A percentile compares a stretch with the other conserved stretches of the same genome.
These are phyloP conservation scores for Sclerotinia nivalis DNA, from an alignment of 2,329 filamentous ascomycete species.

Conservation along the genomic window DNA sequence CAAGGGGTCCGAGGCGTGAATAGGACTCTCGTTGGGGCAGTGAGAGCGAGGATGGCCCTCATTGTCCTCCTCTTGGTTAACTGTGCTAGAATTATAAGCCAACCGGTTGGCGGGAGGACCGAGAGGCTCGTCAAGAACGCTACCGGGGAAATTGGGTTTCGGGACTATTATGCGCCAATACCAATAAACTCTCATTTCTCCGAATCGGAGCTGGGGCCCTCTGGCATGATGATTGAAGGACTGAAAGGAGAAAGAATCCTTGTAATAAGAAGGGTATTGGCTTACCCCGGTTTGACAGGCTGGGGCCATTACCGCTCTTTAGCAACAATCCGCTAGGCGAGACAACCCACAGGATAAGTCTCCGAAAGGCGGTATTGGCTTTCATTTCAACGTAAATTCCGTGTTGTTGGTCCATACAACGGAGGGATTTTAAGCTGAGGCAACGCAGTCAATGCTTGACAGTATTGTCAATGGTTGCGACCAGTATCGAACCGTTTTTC, in stretches of 20 bases:
- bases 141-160: too few species aligned
- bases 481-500: not conserved
- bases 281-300: not conserved
- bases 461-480: not conserved
- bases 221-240: conserved; percentile 18
- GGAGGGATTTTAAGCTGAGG: not conserved
- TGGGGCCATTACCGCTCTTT: conserved; percentile 13
- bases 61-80: not conserved
- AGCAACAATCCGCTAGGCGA: too few species aligned
- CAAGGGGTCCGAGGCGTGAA: too few species aligned
- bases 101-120: not conserved
- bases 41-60: not conserved
- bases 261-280: conserved; percentile 41
- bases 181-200: too few species aligned
- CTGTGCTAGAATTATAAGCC: not conserved
- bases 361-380: too few species aligned
- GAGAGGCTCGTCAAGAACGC: not conserved
- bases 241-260: conserved; percentile 26
- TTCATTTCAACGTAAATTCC: too few species aligned
- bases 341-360: too few species aligned
- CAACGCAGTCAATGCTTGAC: not conserved
- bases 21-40: not conserved
- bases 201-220: not conserved
- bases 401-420: not conserved
- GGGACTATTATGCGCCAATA: too few species aligned